Percentiles rank a stretch among this genome's conserved stretches.
These are phyloP conservation scores for Solanum paucissectum DNA, from an alignment of 257 asterid genomes.

Conservation along the genomic window DNA sequence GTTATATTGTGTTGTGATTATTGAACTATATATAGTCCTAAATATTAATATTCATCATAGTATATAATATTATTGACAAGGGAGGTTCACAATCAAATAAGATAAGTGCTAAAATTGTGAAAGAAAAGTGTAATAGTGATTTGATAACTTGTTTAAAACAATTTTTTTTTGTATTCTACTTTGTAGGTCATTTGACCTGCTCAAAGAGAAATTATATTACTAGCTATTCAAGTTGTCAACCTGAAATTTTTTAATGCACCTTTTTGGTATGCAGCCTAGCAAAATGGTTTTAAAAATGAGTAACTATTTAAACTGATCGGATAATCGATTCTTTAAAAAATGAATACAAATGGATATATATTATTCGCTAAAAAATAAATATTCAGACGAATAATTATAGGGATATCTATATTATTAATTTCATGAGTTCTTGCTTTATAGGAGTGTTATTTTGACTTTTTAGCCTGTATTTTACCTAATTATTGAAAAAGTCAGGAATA, in stretches of 20 bases:
- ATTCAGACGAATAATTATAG: neutral
- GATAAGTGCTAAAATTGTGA: neutral
- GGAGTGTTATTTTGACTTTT: neutral
- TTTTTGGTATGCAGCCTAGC: neutral
- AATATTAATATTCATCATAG: too few relatives aligned
- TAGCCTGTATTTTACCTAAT: too few relatives aligned
- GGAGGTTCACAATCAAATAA: neutral
- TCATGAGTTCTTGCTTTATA: neutral
- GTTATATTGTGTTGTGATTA: neutral
- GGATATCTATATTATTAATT: neutral
- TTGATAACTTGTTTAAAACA: neutral
- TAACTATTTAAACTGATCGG: neutral
- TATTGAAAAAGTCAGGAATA: neutral
- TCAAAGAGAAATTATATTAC: neutral
- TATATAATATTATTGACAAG: neutral
- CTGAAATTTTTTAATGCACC: neutral
- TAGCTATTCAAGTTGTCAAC: neutral
- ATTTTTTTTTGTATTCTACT: too few relatives aligned
- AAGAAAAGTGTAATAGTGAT: neutral
- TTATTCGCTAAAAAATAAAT: neutral
- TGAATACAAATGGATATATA: neutral
- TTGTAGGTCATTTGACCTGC: neutral
- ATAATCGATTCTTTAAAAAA: neutral
- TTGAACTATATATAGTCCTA: neutral
- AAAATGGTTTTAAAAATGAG: neutral